Evolutionary conservation across 176 grass and related monocot genomes (phyloP).

Genomic region (Tuctoria greenei): DNA sequence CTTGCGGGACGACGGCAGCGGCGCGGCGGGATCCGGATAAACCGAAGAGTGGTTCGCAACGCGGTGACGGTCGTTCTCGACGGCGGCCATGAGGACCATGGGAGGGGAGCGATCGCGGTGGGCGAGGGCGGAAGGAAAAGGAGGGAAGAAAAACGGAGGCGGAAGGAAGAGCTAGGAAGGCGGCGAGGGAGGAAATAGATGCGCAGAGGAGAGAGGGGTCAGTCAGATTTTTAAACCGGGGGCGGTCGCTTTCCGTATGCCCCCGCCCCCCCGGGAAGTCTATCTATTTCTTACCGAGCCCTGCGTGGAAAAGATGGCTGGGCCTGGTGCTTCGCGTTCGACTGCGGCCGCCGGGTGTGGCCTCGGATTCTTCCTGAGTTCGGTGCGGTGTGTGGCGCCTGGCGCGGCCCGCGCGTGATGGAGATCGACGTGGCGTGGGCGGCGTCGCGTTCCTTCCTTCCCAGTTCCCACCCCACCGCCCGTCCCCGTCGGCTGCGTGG

Average conservation of each 20-base stretch:
- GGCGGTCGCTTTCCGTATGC: not conserved
- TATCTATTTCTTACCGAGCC: not conserved
- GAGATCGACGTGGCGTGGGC: not conserved
- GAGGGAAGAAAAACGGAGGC: not conserved
- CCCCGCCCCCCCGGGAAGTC: not conserved
- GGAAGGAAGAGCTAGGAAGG: not conserved
- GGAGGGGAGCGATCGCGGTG: not conserved
- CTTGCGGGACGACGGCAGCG: constrained; percentile 7
- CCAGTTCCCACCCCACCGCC: not conserved
- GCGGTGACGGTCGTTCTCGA: constrained; percentile 10
- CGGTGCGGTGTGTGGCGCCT: not conserved
- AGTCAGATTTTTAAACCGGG: constrained; percentile 35
- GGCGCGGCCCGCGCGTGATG: not conserved
- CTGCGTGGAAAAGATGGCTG: not conserved
- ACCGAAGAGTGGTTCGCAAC: not conserved
- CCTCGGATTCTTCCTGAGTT: not conserved
- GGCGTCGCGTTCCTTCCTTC: not conserved
- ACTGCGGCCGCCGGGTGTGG: not conserved
- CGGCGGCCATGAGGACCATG: constrained; percentile 54
- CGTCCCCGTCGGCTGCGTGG: not conserved
- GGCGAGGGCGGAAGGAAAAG: not conserved
- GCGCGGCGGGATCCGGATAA: not conserved
- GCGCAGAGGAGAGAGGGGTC: not conserved
- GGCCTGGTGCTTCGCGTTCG: not conserved
- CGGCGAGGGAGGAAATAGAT: not conserved